Evolutionary conservation across 495 filamentous ascomycete genomes (phyloP).

Genomic region (Podospora appendiculata): DNA sequence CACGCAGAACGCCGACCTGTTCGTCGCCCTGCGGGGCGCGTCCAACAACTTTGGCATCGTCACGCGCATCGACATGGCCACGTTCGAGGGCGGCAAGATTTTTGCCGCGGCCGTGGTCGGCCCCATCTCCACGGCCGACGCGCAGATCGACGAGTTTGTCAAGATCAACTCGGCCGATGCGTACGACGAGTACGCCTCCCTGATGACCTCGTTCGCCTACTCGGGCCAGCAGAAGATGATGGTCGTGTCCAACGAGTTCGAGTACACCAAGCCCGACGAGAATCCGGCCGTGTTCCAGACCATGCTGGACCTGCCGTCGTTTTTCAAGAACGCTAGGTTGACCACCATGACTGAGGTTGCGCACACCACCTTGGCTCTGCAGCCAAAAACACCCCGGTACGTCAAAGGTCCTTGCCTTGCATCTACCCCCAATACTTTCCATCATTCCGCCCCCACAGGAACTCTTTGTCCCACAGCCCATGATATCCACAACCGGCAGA

Average conservation of each 20-base stretch:
- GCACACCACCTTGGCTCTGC: neutral
- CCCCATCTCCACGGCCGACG: neutral
- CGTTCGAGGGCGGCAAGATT: conserved; percentile 3
- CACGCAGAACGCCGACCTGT: conserved; percentile 36
- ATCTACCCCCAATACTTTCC: neutral
- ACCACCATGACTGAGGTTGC: neutral
- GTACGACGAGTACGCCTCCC: neutral
- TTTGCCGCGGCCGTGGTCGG: neutral
- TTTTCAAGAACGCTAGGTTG: neutral
- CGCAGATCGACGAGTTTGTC: neutral
- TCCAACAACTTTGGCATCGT: conserved; percentile 49
- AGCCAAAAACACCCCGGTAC: neutral
- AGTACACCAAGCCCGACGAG: neutral
- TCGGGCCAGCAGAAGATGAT: neutral
- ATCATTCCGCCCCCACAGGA: neutral
- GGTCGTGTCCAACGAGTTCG: neutral
- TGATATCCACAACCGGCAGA: neutral
- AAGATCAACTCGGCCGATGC: neutral
- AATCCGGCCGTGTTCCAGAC: neutral
- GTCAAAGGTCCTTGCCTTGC: neutral
- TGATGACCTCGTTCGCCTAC: neutral
- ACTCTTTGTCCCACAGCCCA: neutral
- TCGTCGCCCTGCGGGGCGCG: conserved; percentile 46
- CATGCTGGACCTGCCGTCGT: neutral
- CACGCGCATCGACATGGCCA: conserved; percentile 25